A percentile compares a stretch with the other conserved stretches of the same genome.
Evolutionary conservation across 805 yeast species (phyloP).

Genomic region (Sungouiella thailandica): DNA sequence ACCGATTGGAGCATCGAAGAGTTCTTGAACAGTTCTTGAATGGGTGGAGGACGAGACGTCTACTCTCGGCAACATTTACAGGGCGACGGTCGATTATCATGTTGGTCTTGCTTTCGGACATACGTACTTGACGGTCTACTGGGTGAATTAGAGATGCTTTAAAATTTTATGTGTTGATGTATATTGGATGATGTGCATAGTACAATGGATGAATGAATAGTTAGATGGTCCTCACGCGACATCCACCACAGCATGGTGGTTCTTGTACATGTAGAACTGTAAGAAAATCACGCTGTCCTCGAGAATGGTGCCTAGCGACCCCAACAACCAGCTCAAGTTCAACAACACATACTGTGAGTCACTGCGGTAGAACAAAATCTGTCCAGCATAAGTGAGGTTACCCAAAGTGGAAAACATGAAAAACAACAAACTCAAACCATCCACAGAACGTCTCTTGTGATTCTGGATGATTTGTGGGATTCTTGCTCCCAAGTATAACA

Average conservation of each 20-base stretch:
- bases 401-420: conserved; percentile 72
- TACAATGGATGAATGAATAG: too few species aligned
- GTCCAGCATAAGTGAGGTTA: conserved; percentile 69
- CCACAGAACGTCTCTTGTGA: conserved; percentile 68
- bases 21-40: conserved; percentile 5
- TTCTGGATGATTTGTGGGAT: conserved; percentile 85
- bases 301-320: conserved; percentile 70
- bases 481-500: conserved; percentile 60
- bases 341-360: conserved; percentile 56
- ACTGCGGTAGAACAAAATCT: conserved; percentile 60
- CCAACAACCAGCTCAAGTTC: conserved; percentile 73
- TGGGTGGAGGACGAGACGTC: too few species aligned
- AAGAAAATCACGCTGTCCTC: conserved; percentile 64
- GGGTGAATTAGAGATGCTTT: too few species aligned
- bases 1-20: conserved; percentile 11
- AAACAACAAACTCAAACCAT: conserved; percentile 80
- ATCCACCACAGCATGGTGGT: conserved; percentile 16
- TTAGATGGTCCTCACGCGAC: too few species aligned
- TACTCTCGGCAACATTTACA: too few species aligned
- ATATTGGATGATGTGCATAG: too few species aligned
- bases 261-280: conserved; percentile 62
- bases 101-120: too few species aligned
- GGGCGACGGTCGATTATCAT: too few species aligned
- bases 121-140: too few species aligned
- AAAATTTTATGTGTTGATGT: too few species aligned